A percentile compares a stretch with the other conserved stretches of the same genome.
Evolutionary conservation across 306 rosid genomes (phyloP).

Genomic region (Dryas drummondii): DNA sequence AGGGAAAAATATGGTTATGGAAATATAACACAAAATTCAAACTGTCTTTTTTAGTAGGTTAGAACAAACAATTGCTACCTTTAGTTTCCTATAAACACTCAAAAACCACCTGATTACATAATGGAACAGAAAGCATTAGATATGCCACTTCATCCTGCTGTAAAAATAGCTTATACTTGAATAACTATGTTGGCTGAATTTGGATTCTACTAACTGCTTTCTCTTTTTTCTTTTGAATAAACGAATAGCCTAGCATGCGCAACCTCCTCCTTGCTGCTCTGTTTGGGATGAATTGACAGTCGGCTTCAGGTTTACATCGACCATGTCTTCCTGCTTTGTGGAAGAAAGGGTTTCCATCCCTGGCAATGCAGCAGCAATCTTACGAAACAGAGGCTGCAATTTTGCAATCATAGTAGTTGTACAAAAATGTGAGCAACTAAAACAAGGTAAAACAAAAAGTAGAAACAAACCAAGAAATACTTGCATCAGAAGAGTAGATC

Average conservation of each 20-base stretch:
- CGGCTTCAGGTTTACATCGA: constrained; percentile 90
- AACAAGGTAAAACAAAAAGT: not conserved
- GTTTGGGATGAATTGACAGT: constrained; percentile 63
- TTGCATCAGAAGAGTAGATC: constrained; percentile 13
- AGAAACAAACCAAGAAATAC: constrained; percentile 12
- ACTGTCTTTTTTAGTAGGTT: constrained; percentile 6
- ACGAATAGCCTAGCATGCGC: constrained; percentile 69
- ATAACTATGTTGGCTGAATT: constrained; percentile 10
- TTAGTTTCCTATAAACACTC: constrained; percentile 22
- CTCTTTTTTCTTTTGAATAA: constrained; percentile 22
- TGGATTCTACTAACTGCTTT: constrained; percentile 18
- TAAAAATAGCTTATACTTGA: constrained; percentile 22
- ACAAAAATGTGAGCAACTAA: constrained; percentile 14
- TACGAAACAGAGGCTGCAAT: constrained; percentile 93
- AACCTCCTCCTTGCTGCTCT: constrained; percentile 95
- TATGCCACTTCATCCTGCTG: constrained; percentile 27
- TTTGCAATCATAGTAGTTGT: constrained; percentile 25
- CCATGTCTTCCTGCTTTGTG: constrained; percentile 96
- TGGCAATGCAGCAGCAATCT: constrained; percentile 98
- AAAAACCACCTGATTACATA: constrained; percentile 25
- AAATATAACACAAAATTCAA: not conserved
- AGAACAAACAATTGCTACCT: constrained; percentile 32
- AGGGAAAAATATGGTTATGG: not conserved
- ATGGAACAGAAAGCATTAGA: constrained; percentile 23
- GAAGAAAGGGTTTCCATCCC: constrained; percentile 98